These are phyloP conservation scores for Ceratocystiopsis sp. DNA, from an alignment of 2,329 filamentous ascomycete genomes.

Conservation along the genomic window DNA sequence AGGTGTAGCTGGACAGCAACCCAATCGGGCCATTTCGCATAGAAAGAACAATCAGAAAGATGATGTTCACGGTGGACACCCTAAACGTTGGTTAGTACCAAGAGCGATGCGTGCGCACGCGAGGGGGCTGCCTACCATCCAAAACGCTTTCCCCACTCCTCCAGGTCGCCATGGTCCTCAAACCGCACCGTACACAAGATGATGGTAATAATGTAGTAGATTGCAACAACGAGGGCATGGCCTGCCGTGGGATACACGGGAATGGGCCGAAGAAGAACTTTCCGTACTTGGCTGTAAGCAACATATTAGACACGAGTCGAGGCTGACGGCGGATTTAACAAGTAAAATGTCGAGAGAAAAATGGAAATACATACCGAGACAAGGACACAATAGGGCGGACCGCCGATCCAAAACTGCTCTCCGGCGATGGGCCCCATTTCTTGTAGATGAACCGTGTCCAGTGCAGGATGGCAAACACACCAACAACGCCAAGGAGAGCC, in stretches of 20 bases:
- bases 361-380: too few species aligned
- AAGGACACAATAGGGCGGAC: too few species aligned
- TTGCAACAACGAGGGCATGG: neutral
- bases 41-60: slow-evolving; percentile 27
- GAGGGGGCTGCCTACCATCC: slow-evolving; percentile 1
- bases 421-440: neutral
- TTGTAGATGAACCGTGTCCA: neutral
- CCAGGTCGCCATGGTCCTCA: neutral
- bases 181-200: neutral
- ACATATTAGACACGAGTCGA: too few species aligned
- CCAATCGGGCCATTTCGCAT: slow-evolving; percentile 31
- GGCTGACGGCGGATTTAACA: too few species aligned
- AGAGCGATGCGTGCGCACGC: neutral
- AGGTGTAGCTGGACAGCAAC: slow-evolving; percentile 23
- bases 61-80: slow-evolving; percentile 27
- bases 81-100: slow-evolving; percentile 13
- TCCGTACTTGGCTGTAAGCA: too few species aligned
- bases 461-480: neutral
- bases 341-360: too few species aligned
- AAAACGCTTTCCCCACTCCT: slow-evolving; percentile 1
- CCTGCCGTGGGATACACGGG: neutral
- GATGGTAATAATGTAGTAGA: neutral
- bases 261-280: neutral
- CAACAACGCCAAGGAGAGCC: neutral
- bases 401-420: too few species aligned